Evolutionary conservation across 2,329 filamentous ascomycete species (phyloP).

Genomic region (Coniella vitis): DNA sequence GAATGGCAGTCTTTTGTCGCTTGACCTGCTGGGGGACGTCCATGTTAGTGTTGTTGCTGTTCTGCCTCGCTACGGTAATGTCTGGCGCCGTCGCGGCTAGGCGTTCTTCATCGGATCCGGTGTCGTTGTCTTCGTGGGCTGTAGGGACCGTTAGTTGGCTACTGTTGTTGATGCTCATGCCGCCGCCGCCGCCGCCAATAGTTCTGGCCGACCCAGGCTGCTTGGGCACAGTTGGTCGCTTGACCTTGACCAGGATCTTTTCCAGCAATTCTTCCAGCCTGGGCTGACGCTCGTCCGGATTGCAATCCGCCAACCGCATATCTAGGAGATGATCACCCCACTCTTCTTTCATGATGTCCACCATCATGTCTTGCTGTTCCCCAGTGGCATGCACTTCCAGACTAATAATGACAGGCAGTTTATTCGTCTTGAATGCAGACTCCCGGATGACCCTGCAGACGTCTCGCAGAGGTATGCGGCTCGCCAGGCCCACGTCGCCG

Average conservation of each 20-base stretch:
- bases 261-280: slow-evolving; percentile 63
- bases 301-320: slow-evolving; percentile 38
- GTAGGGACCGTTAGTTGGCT: slow-evolving; percentile 28
- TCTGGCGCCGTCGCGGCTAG: slow-evolving; percentile 9
- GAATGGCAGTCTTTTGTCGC: slow-evolving; percentile 53
- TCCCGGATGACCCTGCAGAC: slow-evolving; percentile 77
- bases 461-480: slow-evolving; percentile 77
- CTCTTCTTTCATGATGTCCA: slow-evolving; percentile 84
- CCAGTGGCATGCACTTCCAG: slow-evolving; percentile 81
- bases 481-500: slow-evolving; percentile 67
- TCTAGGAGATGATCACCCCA: slow-evolving; percentile 74
- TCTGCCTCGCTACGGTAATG: background rate
- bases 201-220: too few relatives aligned
- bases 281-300: slow-evolving; percentile 53
- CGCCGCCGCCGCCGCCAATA: background rate
- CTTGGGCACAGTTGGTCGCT: slow-evolving; percentile 41
- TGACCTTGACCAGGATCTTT: slow-evolving; percentile 82
- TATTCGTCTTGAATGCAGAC: slow-evolving; percentile 67
- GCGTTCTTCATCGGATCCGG: slow-evolving; percentile 39
- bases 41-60: slow-evolving; percentile 4
- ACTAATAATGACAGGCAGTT: slow-evolving; percentile 82
- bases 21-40: slow-evolving; percentile 41
- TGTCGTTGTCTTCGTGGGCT: slow-evolving; percentile 31
- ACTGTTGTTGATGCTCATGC: slow-evolving; percentile 14
- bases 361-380: slow-evolving; percentile 86